phyloP scores from a whole-genome alignment of 345 rosid species.

The Murraya paniculata region DNA sequence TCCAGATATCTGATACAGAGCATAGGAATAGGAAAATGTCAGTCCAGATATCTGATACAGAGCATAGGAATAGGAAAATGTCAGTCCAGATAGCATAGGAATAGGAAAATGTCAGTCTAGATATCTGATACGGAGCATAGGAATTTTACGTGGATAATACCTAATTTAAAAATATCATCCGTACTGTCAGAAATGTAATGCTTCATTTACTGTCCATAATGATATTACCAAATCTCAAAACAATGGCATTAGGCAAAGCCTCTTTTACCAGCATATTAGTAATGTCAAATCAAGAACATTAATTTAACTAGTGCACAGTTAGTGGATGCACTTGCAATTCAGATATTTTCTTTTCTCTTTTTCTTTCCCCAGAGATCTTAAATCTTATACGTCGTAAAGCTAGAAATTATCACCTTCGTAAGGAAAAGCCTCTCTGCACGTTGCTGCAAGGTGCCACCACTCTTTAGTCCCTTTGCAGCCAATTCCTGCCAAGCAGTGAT shows the following conservation, averaged over 20 bases:
- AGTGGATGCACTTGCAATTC: background rate
- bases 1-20: background rate
- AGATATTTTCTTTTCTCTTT: background rate
- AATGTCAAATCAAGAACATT: background rate
- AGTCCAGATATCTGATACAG: background rate
- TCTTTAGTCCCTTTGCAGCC: slow-evolving; percentile 84
- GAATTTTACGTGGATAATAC: background rate
- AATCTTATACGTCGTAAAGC: background rate
- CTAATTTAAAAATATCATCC: background rate
- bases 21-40: background rate
- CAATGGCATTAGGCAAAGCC: background rate
- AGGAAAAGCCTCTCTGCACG: slow-evolving; percentile 96
- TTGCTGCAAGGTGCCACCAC: slow-evolving; percentile 88
- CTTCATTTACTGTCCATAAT: background rate
- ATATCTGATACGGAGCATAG: background rate
- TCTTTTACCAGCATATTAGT: slow-evolving; percentile 3
- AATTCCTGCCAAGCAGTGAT: slow-evolving; percentile 51
- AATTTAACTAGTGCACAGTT: background rate
- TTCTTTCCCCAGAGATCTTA: background rate
- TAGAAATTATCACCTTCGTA: slow-evolving; percentile 54
- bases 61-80: background rate
- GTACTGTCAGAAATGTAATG: background rate
- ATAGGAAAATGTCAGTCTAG: no score
- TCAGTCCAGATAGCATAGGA: background rate
- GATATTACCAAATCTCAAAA: background rate